Conservation (phyloP, 2,329 filamentous ascomycete species). For the Cladosporium sp. region DNA sequence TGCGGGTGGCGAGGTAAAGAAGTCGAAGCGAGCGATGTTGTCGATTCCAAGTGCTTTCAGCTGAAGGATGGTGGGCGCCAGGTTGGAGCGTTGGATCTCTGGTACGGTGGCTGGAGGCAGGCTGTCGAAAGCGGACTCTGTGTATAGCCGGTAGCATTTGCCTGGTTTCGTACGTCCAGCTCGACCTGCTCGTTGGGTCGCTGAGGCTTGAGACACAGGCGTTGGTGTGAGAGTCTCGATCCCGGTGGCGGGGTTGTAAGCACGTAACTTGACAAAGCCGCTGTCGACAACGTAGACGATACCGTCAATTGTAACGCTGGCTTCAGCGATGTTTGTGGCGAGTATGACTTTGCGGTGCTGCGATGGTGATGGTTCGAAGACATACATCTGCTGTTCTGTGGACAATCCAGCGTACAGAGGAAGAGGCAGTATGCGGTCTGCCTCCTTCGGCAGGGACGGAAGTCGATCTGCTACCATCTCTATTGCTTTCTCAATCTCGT, state of each 20-base stretch:
- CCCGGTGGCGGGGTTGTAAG: constrained; percentile 76
- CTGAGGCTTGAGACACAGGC: constrained; percentile 83
- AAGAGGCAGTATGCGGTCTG: constrained; percentile 62
- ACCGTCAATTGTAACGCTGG: constrained; percentile 88
- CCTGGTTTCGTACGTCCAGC: constrained; percentile 85
- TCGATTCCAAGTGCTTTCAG: constrained; percentile 94
- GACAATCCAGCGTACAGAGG: constrained; percentile 86
- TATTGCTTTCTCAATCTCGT: constrained; percentile 84
- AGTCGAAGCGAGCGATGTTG: constrained; percentile 87
- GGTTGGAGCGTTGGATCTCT: constrained; percentile 87
- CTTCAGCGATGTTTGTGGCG: constrained; percentile 93
- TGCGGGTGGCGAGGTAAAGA: constrained; percentile 78
- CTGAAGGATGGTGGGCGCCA: constrained; percentile 83
- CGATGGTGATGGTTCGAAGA: constrained; percentile 79
- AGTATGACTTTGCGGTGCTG: constrained; percentile 88
- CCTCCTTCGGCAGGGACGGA: constrained; percentile 56
- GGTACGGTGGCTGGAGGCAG: constrained; percentile 73
- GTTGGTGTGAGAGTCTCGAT: constrained; percentile 84
- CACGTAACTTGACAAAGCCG: constrained; percentile 84
- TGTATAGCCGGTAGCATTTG: constrained; percentile 92
- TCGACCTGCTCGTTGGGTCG: constrained; percentile 84
- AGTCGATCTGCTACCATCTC: constrained; percentile 72
- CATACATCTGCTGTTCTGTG: constrained; percentile 89
- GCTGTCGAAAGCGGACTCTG: constrained; percentile 63
- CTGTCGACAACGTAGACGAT: constrained; percentile 88